Evolutionary conservation across 768 basidiomycete species (phyloP).

Genomic region (Saitozyma sp.): DNA sequence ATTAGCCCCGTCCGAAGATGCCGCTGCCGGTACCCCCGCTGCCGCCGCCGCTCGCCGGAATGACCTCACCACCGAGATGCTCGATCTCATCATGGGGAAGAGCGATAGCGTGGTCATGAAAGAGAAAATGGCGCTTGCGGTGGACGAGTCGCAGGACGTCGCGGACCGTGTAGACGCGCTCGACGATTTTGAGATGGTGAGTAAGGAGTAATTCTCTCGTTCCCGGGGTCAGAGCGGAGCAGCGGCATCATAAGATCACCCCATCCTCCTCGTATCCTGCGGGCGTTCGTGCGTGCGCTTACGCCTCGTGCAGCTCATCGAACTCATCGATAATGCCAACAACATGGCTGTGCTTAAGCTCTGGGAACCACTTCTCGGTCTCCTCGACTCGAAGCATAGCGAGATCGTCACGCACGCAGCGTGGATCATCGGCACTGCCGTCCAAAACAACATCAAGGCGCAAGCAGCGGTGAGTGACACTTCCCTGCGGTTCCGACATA

Average conservation of each 20-base stretch:
- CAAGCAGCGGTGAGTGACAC: conserved; percentile 49
- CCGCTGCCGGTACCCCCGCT: conserved; percentile 18
- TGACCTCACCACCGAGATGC: conserved; percentile 42
- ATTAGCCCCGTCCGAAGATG: neutral
- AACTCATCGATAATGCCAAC: conserved; percentile 53
- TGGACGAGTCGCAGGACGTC: conserved; percentile 39
- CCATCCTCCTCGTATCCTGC: too few relatives aligned
- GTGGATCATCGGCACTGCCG: conserved; percentile 53
- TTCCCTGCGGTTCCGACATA: too few relatives aligned
- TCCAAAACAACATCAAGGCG: conserved; percentile 54
- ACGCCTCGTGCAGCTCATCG: conserved; percentile 42
- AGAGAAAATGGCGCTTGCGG: conserved; percentile 50
- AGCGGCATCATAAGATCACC: too few relatives aligned
- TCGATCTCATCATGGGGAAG: conserved; percentile 53
- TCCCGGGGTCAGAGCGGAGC: too few relatives aligned
- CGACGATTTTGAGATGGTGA: conserved; percentile 54
- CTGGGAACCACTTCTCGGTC: conserved; percentile 48
- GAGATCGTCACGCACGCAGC: conserved; percentile 43
- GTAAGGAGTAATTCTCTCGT: too few relatives aligned
- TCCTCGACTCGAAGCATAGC: conserved; percentile 40
- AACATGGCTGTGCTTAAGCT: conserved; percentile 51
- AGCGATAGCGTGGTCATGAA: conserved; percentile 51
- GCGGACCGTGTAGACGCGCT: conserved; percentile 50
- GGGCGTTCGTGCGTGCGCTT: neutral
- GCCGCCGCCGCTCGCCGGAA: conserved; percentile 28